Evolutionary conservation across 805 yeast species (phyloP), one percentile per base, ranked within the genome.

Genomic region (Tetrapisispora nanseiensis): DNA sequence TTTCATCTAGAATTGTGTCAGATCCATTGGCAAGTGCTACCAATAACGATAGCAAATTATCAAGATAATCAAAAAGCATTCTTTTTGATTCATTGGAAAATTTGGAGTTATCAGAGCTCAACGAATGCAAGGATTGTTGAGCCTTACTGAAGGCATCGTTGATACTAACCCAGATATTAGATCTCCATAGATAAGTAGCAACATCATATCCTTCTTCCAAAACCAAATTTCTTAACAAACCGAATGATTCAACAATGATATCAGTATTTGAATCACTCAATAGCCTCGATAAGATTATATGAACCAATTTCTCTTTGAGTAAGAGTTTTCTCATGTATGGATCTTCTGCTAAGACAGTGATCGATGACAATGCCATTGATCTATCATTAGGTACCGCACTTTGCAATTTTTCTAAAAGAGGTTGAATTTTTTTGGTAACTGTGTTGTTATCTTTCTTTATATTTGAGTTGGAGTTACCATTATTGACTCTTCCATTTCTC

Each of bases 191-290:
- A 58, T 75, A 76, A 18, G 76, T 74, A 22, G 86, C 77, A 29
- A 86, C 73, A 48, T 86, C 95, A 51, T 85, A 80, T 18, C 96
- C 97, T 62, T 87, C 95, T 55, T 86, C 95, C 41, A 86, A 69
- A 3, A 82, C 80, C 43, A 90, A 56, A 56, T 83, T 86, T 57
- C 95, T 74, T 48, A 92, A 65, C 20, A 90, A 66, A 1, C 95
- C 97, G 51, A 77, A 80, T 1, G 90, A 71, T 52, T 83, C 94
- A 18, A 83, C 82, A 16, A 84, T 81, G 35, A 86, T 76, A 50
- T 86, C 95, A 43, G 78, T 80, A 49, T 80, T 72, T 18, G 71
- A 56, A 56, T 86, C 95, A 35, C 74, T 75, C 19, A 89, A 61
- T 24, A 80, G 69, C 45, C 79, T 78, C 19, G 79, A 78, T 62